A percentile compares a stretch with the other conserved stretches of the same genome.
These are phyloP conservation scores for Cyphellophora europaea DNA, from an alignment of 2,329 filamentous ascomycete genomes.

Conservation along the genomic window DNA sequence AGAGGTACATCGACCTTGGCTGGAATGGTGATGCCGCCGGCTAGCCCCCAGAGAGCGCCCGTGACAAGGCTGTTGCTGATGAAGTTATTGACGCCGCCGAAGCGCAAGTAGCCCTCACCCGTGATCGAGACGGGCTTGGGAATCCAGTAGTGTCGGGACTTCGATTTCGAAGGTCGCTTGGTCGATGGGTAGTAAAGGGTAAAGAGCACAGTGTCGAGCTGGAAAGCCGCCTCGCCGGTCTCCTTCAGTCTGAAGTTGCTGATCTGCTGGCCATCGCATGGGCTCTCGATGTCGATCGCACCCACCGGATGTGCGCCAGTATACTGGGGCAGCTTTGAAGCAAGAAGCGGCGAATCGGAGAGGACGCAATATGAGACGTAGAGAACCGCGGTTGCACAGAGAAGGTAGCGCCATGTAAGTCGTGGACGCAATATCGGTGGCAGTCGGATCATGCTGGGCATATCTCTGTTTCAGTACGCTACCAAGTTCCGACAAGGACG, in stretches of 20 bases:
- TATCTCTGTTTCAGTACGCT: too few relatives aligned
- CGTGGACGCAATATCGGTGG: slow-evolving; percentile 7
- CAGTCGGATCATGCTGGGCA: slow-evolving; percentile 2
- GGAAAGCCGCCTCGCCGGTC: slow-evolving; percentile 12
- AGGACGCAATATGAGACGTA: slow-evolving; percentile 15
- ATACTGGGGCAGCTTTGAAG: slow-evolving; percentile 16
- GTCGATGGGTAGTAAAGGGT: slow-evolving; percentile 18
- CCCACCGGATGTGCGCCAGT: slow-evolving; percentile 17
- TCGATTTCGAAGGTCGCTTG: slow-evolving; percentile 8
- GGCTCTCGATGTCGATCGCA: slow-evolving; percentile 17
- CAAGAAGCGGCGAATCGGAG: slow-evolving; percentile 12
- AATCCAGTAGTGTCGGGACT: slow-evolving; percentile 18
- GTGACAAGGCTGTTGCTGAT: slow-evolving; percentile 16
- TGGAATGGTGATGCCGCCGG: slow-evolving; percentile 17
- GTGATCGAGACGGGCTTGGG: slow-evolving; percentile 14
- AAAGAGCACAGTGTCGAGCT: slow-evolving; percentile 19
- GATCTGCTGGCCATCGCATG: slow-evolving; percentile 12
- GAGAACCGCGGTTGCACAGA: slow-evolving; percentile 7
- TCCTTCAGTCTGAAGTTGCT: slow-evolving; percentile 14
- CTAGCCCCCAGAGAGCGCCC: slow-evolving; percentile 13
- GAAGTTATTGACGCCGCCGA: slow-evolving; percentile 18
- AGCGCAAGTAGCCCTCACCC: slow-evolving; percentile 16
- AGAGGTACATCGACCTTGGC: slow-evolving; percentile 19
- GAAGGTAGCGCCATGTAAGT: slow-evolving; percentile 16
- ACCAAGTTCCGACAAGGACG: too few relatives aligned